phyloP scores from a whole-genome alignment of 768 basidiomycete species.

The Gloeostereum incarnatum region DNA sequence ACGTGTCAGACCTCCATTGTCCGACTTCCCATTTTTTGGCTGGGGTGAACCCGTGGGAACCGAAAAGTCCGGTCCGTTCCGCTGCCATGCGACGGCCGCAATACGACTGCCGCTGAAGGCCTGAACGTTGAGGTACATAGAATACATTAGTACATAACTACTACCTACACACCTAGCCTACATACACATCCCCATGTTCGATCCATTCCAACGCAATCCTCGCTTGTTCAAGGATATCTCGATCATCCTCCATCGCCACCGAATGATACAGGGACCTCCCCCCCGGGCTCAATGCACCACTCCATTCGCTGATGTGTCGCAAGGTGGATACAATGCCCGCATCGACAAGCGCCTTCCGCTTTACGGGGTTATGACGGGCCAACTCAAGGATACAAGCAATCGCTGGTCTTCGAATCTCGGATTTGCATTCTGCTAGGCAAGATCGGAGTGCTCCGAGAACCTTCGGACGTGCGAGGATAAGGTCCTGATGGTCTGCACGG shows the following conservation, averaged over 20 bases:
- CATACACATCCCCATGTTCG: too few relatives aligned
- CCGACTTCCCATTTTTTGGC: too few relatives aligned
- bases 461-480: slow-evolving; percentile 39
- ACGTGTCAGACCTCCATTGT: too few relatives aligned
- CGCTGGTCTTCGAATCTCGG: slow-evolving; percentile 51
- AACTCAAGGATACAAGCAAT: slow-evolving; percentile 53
- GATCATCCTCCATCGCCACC: slow-evolving; percentile 46
- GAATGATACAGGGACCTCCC: slow-evolving; percentile 7
- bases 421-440: slow-evolving; percentile 50
- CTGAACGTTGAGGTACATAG: too few relatives aligned
- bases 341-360: slow-evolving; percentile 10
- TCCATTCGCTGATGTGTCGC: slow-evolving; percentile 5
- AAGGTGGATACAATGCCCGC: slow-evolving; percentile 33
- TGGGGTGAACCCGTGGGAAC: too few relatives aligned
- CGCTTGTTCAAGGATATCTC: slow-evolving; percentile 49
- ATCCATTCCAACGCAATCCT: slow-evolving; percentile 45
- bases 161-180: too few relatives aligned
- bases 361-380: slow-evolving; percentile 14
- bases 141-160: too few relatives aligned
- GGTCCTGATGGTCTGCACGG: slow-evolving; percentile 33
- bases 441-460: slow-evolving; percentile 46
- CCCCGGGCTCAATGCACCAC: slow-evolving; percentile 19
- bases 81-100: too few relatives aligned
- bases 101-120: too few relatives aligned
- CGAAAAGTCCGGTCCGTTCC: too few relatives aligned